phyloP scores from a whole-genome alignment of 2,329 filamentous ascomycete genomes.

The Fusarium fracticaudum region DNA sequence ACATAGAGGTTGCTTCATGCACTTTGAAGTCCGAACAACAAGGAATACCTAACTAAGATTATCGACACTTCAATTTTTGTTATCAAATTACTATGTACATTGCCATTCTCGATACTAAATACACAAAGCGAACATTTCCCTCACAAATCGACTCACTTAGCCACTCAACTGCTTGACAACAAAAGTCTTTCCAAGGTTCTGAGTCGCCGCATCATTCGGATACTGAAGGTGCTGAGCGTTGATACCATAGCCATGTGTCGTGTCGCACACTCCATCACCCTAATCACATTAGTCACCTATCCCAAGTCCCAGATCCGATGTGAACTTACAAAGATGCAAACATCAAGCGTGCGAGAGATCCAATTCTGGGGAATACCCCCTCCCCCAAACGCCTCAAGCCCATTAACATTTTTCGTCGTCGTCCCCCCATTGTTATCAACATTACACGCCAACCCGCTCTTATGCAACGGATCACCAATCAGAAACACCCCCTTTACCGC shows the following conservation, averaged over 20 bases:
- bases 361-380: slow-evolving; percentile 1
- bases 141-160: fast-evolving
- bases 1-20: neutral
- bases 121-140: too few relatives aligned
- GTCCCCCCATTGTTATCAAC: slow-evolving; percentile 7
- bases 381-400: neutral
- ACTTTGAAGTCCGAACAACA: fast-evolving
- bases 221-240: slow-evolving; percentile 11
- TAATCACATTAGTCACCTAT: neutral
- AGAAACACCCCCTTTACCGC: slow-evolving; percentile 10
- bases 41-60: too few relatives aligned
- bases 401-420: slow-evolving; percentile 12
- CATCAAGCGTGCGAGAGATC: slow-evolving; percentile 6
- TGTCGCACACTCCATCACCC: slow-evolving; percentile 18
- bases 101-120: neutral
- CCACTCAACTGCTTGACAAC: slow-evolving; percentile 11
- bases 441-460: slow-evolving; percentile 3
- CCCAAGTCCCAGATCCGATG: fast-evolving
- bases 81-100: neutral
- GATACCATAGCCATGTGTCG: slow-evolving; percentile 1
- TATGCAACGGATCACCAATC: slow-evolving; percentile 8
- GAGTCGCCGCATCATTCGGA: neutral
- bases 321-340: slow-evolving; percentile 12
- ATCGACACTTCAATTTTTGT: fast-evolving
- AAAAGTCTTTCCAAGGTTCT: slow-evolving; percentile 6